Percentiles rank a stretch among this genome's conserved stretches.
Conservation (phyloP, 2,329 filamentous ascomycete species). For the Leptographium lundbergii region DNA sequence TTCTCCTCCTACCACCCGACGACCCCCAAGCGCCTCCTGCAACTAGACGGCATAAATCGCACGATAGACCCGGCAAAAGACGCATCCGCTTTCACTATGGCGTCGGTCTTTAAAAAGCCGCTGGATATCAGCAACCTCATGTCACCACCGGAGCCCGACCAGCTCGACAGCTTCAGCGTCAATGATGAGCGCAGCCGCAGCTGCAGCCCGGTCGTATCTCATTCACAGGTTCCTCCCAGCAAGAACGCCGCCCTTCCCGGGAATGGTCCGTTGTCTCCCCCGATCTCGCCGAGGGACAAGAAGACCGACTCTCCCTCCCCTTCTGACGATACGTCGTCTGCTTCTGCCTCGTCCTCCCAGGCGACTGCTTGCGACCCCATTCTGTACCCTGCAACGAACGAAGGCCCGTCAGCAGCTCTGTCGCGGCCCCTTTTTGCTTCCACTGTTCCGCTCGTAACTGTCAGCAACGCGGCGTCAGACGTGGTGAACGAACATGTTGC, state of each 20-base stretch:
- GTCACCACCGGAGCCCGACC: conserved; percentile 46
- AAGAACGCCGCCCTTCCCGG: conserved; percentile 18
- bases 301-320: conserved; percentile 14
- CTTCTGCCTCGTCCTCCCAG: not conserved
- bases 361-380: conserved; percentile 38
- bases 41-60: not conserved
- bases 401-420: conserved; percentile 26
- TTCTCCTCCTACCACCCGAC: not conserved
- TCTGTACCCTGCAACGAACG: conserved; percentile 36
- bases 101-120: conserved; percentile 22
- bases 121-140: conserved; percentile 43
- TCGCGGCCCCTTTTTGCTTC: conserved; percentile 39
- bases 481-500: conserved; percentile 39
- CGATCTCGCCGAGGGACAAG: conserved; percentile 40
- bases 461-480: conserved; percentile 26
- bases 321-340: not conserved
- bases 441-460: conserved; percentile 27
- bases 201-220: conserved; percentile 3
- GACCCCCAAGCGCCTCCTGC: not conserved
- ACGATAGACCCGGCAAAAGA: not conserved
- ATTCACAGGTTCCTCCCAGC: not conserved
- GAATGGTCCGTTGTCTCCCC: conserved; percentile 39
- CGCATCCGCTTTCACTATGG: not conserved
- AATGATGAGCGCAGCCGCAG: conserved; percentile 10
- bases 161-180: conserved; percentile 38